phyloP scores from a whole-genome alignment of 2,329 filamentous ascomycete species.

The Colletotrichum simmondsii region DNA sequence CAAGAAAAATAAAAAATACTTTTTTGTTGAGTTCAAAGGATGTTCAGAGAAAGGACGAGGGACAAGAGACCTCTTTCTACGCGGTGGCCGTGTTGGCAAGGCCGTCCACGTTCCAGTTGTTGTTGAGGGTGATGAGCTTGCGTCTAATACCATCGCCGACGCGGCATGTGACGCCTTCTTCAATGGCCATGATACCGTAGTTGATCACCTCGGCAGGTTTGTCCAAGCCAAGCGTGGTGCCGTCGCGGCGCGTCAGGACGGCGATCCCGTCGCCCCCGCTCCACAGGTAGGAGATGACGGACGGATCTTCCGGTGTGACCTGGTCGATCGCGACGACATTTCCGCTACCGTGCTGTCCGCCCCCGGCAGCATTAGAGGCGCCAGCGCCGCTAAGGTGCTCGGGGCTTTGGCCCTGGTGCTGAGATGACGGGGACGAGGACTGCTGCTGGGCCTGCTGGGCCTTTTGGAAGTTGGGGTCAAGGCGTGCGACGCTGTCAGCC shows the following conservation, averaged over 20 bases:
- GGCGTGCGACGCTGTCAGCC: constrained; percentile 66
- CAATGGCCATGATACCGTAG: constrained; percentile 53
- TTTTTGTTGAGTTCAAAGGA: neutral
- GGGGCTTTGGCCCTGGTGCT: constrained; percentile 16
- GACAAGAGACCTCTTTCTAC: neutral
- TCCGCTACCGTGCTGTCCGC: neutral
- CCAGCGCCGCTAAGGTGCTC: constrained; percentile 24
- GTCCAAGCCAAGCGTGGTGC: constrained; percentile 47
- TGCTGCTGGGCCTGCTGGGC: constrained; percentile 14
- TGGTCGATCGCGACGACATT: constrained; percentile 50
- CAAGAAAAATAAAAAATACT: constrained; percentile 25
- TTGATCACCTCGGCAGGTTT: constrained; percentile 50
- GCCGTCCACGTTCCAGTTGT: constrained; percentile 50
- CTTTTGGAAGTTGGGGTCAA: constrained; percentile 45
- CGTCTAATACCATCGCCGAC: constrained; percentile 57
- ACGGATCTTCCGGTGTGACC: constrained; percentile 50
- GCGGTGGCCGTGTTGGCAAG: constrained; percentile 23
- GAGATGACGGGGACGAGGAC: constrained; percentile 33
- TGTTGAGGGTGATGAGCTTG: constrained; percentile 49
- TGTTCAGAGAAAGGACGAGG: constrained; percentile 18
- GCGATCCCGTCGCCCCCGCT: constrained; percentile 47
- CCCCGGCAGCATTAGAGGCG: constrained; percentile 9
- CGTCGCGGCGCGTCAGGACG: constrained; percentile 46
- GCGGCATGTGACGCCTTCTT: constrained; percentile 52
- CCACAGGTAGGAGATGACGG: constrained; percentile 51